Conservation (phyloP, 2,329 filamentous ascomycete species). For the Fusarium mexicanum region DNA sequence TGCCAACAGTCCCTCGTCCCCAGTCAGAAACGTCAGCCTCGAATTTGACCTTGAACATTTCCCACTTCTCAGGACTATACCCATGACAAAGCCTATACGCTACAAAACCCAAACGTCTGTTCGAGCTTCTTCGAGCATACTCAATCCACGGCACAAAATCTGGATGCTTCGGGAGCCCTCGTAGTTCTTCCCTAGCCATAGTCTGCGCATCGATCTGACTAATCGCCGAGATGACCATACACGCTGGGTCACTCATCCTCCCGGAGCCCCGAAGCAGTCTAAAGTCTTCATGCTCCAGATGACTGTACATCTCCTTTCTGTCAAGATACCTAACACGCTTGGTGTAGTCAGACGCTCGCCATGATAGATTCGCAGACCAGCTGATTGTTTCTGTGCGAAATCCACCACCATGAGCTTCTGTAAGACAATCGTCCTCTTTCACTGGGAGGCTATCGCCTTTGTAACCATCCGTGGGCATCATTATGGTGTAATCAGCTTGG, state of each 20-base stretch:
- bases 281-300: background rate
- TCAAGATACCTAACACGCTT: background rate
- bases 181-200: constrained; percentile 21
- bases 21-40: constrained; percentile 40
- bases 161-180: background rate
- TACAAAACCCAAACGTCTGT: background rate
- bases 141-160: constrained; percentile 20
- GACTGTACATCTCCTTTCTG: constrained; percentile 4
- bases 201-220: constrained; percentile 21
- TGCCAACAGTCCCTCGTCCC: constrained; percentile 23
- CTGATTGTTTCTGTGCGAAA: constrained; percentile 17
- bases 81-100: constrained; percentile 37
- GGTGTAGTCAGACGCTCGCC: constrained; percentile 11
- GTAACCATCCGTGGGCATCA: constrained; percentile 44
- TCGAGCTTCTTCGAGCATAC: background rate
- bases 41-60: constrained; percentile 39
- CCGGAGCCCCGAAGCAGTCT: background rate
- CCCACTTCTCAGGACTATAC: constrained; percentile 38
- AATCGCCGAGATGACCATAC: background rate
- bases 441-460: constrained; percentile 29
- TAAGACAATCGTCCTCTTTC: constrained; percentile 11
- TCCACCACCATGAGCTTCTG: background rate
- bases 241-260: constrained; percentile 1
- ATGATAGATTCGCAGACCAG: constrained; percentile 11
- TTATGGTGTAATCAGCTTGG: constrained; percentile 40